Base-by-base conservation (phyloP, 2,329 filamentous ascomycete genomes). In the Exophiala sideris region DNA sequence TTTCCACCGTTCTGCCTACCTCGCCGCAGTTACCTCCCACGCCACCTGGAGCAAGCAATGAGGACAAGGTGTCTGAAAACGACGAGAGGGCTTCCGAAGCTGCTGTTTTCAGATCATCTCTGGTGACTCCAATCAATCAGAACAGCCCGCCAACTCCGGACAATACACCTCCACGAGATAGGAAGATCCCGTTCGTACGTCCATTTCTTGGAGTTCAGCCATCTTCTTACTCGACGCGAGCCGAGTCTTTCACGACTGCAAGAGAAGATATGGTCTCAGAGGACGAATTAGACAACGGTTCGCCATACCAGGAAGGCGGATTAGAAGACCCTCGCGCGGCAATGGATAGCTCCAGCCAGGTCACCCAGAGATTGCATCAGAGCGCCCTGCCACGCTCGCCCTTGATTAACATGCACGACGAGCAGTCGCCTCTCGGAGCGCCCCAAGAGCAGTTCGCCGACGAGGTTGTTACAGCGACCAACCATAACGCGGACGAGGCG, bases 201-300 rank as follows among this genome's bases (percentile, higher is more conserved):
- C 64, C 76, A 41, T 71, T 70, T 58, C 79, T 84, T 59, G 77
- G 79, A 18, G 81, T 79, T 32, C 80, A 80, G 57, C 70, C 76
- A 8, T 84, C 76, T 2, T 70, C 78, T 5, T 77, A 76, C 1
- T 85, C 82, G 48, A 84, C 81, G n/a, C 79, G 79, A 36, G 79
- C 84, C 18, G 84, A 86, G 49, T 90, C 87, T 1, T 91, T 89
- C 65, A 84, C 75, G 61, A 91, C 88, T 2, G 87, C 87, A 3
- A 78, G 75, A 36, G 87, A 91, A 69, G 79, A 81, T 41, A 79
- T 80, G 1, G 78, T 77, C 14, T 82, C 81, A 1, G 86, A 85
- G 16, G 82, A 83, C 29, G 84, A 87, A 49, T 78, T 64, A 45
- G 71, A 71, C 39, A 59, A 58, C 5, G 61, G 58, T 42, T 57